Base-by-base conservation (phyloP, 768 basidiomycete genomes). In the Coprinopsis strossmayeri region DNA sequence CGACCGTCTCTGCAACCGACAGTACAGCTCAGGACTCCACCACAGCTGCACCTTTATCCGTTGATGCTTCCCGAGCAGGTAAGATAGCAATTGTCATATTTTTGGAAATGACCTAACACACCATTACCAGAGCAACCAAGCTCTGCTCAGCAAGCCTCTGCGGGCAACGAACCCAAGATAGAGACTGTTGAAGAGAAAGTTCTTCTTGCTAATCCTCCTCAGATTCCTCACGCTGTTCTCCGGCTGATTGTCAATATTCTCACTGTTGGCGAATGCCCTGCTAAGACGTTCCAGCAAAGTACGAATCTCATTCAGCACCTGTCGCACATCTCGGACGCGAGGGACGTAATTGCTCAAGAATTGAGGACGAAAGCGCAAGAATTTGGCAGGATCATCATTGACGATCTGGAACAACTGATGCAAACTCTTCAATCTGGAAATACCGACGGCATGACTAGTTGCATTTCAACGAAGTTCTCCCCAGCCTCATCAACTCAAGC, bases 201-300 rank as follows among this genome's bases (percentile, higher is more conserved):
- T 4, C 62, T 88, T 12, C 68, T 91, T 12, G 72, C 83, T 10
- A 79, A 76, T 45, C 82, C 89, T 15, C 96, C 96, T 11, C 82
- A 85, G 54, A 84, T 98, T 50, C 91, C 94, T 5, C 80, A 87
- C 45, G 63, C 80, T 2, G 83, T 88, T n/a, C 74, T 98, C 21
- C 84, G 89, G 30, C 78, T 93, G 30, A 91, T 98, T 52, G 92
- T 96, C 62, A 98, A 98, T 64, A 92, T 98, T 57, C 72, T 99
- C 53, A 97, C 96, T n/a, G 77, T 87, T 17, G 96, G 96, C 37
- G 96, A 99, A 70, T 98, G 95, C 61, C 92, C 93, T 20, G 89
- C 87, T 35, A 78, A 87, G 26, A 96, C 94, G n/a, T 99, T 99
- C 78, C 87, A 92, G 56, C 84, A 93, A 61, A 93, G 91, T 34